phyloP scores from a whole-genome alignment of 495 filamentous ascomycete species.

The Penicillium crystallinum region DNA sequence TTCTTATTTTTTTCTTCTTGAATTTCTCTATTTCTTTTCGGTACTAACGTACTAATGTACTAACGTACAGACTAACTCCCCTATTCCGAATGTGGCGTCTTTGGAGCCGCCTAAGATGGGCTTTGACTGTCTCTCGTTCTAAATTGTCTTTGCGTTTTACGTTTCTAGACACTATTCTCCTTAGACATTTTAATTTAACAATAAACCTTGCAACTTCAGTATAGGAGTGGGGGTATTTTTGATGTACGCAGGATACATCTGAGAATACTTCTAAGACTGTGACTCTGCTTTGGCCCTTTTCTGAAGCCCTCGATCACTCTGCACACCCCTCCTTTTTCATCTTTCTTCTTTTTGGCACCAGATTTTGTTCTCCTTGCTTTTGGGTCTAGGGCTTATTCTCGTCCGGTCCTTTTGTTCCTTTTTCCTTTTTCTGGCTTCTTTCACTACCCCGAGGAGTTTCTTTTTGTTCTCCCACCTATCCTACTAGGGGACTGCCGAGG shows the following conservation, averaged over 20 bases:
- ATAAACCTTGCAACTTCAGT: too few relatives aligned
- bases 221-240: conserved; percentile 10
- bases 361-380: conserved; percentile 3
- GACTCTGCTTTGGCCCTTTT: conserved; percentile 15
- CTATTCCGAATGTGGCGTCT: conserved; percentile 4
- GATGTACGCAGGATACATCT: conserved; percentile 13
- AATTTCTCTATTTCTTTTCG: background rate
- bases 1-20: background rate
- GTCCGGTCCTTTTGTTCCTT: background rate
- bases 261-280: background rate
- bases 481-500: background rate
- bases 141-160: background rate
- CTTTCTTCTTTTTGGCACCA: conserved; percentile 4
- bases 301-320: conserved; percentile 13
- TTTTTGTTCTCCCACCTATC: background rate
- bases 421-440: conserved; percentile 3
- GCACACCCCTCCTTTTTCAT: conserved; percentile 8
- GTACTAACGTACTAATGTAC: background rate
- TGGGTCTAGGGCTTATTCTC: background rate
- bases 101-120: conserved; percentile 8
- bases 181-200: too few relatives aligned
- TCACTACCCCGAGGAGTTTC: background rate
- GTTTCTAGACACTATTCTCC: too few relatives aligned
- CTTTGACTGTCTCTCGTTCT: background rate
- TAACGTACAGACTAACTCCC: background rate